Evolutionary conservation across 176 grass and related monocot species (phyloP), one percentile per base, ranked within the genome.

Genomic region (Juncus effusus): DNA sequence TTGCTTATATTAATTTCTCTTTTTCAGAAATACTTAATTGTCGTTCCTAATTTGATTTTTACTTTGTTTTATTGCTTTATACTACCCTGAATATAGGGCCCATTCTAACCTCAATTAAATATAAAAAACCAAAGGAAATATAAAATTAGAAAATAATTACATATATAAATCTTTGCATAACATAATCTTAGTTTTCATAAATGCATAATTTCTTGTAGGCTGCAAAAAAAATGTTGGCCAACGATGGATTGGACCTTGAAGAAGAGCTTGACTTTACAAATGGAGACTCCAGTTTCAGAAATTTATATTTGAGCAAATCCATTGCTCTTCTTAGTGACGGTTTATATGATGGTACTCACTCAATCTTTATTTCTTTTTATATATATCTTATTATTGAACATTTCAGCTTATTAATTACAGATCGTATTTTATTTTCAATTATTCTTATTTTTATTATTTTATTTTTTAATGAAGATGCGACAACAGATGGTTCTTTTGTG

Each of bases 291-390:
- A 67, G 50, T 72, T 77, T 77, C 70, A 53, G 42, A 45, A 54
- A 63, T 35, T 70, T 70, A 6, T 96, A 96, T 76, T 74, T 88
- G 42, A 83, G 74, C 0, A 73, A 80, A 73, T 81, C 84, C 62
- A 72, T 81, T 51, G 74, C 84, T 78, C 64, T 96, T 86, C 75
- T 96, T 40, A 78, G 63, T 74, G 9, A 53, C 40, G 69, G 71
- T 52, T 85, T 72, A 62, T 69, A 72, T 56, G 74, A 88, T n/a
- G 67, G 92, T 91, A 49, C 74, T 65, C 13, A 4, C 78, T 51
- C 36, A 52, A 38, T n/a, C 72, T 47, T 71, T 59, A 55, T 57
- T 57, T 67, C 44, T 9, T 58, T 45, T 38, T 40, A 55, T 58
- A 9, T 71, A 40, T 59, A 56, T 16, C 37, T 71, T 71, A 59